Percentiles rank a stretch among this genome's conserved stretches.
Evolutionary conservation across 345 rosid species (phyloP).

Genomic region (Eutrema heterophyllum): DNA sequence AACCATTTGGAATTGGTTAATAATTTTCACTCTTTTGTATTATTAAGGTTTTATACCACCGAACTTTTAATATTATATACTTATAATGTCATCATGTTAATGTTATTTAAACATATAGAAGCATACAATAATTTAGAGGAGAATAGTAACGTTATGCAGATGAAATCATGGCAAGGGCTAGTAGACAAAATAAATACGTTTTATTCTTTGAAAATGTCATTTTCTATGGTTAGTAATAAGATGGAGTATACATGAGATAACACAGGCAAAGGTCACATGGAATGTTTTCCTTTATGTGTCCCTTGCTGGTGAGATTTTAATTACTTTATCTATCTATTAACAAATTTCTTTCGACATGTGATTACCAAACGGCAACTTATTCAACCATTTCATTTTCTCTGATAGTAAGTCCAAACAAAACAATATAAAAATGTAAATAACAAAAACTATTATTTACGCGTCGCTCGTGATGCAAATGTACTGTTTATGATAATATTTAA

Average conservation of each 20-base stretch:
- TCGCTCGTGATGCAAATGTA: constrained; percentile 1
- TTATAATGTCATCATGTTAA: not conserved
- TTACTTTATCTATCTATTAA: constrained; percentile 5
- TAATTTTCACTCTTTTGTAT: not conserved
- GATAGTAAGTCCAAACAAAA: constrained; percentile 27
- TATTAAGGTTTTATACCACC: not conserved
- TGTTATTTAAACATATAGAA: not conserved
- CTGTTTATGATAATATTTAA: constrained; percentile 21
- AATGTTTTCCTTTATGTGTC: constrained; percentile 31
- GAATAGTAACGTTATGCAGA: constrained; percentile 16
- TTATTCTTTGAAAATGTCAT: constrained; percentile 23
- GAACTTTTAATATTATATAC: not conserved
- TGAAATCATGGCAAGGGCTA: constrained; percentile 4
- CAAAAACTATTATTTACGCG: not conserved
- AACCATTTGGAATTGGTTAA: not conserved
- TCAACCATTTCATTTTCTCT: constrained; percentile 14
- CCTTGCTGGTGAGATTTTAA: constrained; percentile 13
- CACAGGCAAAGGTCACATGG: constrained; percentile 32
- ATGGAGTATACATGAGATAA: constrained; percentile 21
- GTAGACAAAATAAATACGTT: constrained; percentile 22
- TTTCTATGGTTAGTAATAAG: constrained; percentile 24
- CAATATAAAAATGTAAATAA: constrained; percentile 14
- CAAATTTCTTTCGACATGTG: not conserved
- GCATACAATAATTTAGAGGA: constrained; percentile 1
- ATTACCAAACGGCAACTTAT: constrained; percentile 2